phyloP scores from a whole-genome alignment of 441 rosid species.

The Syzygium malaccense region DNA sequence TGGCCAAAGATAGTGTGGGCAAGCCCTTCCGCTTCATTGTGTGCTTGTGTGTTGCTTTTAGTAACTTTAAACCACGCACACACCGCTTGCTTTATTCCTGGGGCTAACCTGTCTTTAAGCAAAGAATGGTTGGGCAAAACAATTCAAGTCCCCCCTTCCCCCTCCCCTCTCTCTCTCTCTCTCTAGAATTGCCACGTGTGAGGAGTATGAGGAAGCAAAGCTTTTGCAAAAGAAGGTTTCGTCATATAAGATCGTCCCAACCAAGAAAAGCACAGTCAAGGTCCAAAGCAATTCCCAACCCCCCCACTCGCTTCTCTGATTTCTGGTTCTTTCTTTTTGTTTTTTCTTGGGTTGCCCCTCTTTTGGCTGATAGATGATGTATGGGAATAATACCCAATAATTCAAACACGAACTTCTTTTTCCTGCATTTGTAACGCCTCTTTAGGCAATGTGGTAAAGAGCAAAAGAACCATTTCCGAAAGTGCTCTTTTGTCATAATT shows the following conservation, averaged over 20 bases:
- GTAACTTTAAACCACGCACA: slow-evolving; percentile 20
- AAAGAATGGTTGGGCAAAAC: slow-evolving; percentile 66
- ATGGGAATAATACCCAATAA: neutral
- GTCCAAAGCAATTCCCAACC: slow-evolving; percentile 32
- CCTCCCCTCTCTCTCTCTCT: neutral
- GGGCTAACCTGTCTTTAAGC: slow-evolving; percentile 57
- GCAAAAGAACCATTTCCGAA: neutral
- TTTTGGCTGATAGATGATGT: neutral
- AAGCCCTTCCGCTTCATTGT: neutral
- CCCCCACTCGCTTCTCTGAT: neutral
- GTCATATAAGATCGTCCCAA: slow-evolving; percentile 30
- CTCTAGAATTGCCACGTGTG: slow-evolving; percentile 9
- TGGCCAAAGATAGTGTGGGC: neutral
- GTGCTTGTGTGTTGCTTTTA: slow-evolving; percentile 2
- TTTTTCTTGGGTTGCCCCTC: slow-evolving; percentile 9
- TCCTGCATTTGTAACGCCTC: slow-evolving; percentile 2
- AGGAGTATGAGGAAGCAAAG: slow-evolving; percentile 2
- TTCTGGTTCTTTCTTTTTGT: neutral
- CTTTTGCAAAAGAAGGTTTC: slow-evolving; percentile 31
- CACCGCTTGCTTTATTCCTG: slow-evolving; percentile 55
- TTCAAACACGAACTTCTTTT: slow-evolving; percentile 7
- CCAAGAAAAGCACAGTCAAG: slow-evolving; percentile 79
- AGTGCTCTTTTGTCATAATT: neutral
- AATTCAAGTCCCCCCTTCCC: slow-evolving; percentile 6
- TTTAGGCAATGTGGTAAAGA: neutral